Percentiles rank a stretch among this genome's conserved stretches.
phyloP scores from a whole-genome alignment of 2,329 filamentous ascomycete genomes.

The Zymoseptoria pseudotritici region DNA sequence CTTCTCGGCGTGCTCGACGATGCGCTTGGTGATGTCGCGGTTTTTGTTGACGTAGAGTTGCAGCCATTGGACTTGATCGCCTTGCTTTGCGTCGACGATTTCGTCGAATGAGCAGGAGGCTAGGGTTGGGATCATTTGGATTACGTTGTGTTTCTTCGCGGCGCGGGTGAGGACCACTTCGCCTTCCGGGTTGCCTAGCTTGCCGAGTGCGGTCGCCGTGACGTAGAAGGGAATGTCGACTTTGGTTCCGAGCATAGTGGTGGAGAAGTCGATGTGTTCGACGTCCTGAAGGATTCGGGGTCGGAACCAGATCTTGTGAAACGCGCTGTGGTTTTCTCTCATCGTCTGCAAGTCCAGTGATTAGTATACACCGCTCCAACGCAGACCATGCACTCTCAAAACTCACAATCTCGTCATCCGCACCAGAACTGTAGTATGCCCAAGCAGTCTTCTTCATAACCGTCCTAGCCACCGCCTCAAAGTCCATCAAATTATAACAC shows the following conservation, averaged over 20 bases:
- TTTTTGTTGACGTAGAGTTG: conserved; percentile 88
- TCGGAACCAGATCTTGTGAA: conserved; percentile 96
- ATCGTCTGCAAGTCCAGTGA: conserved; percentile 42
- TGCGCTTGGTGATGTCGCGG: conserved; percentile 78
- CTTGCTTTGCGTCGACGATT: conserved; percentile 75
- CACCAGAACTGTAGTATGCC: conserved; percentile 95
- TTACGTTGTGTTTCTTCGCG: conserved; percentile 75
- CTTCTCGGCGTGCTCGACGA: conserved; percentile 83
- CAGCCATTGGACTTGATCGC: conserved; percentile 86
- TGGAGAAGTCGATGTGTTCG: conserved; percentile 75
- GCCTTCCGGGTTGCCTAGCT: conserved; percentile 87
- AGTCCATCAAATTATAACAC: conserved; percentile 92
- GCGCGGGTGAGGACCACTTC: conserved; percentile 86
- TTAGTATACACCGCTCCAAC: neutral
- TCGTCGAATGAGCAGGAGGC: conserved; percentile 97
- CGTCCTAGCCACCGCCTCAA: conserved; percentile 81
- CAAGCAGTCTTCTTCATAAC: conserved; percentile 96
- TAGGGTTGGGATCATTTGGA: conserved; percentile 98
- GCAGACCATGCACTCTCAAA: neutral
- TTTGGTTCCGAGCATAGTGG: conserved; percentile 88
- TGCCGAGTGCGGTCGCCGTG: conserved; percentile 89
- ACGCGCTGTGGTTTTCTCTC: conserved; percentile 90
- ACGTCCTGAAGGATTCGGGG: conserved; percentile 85
- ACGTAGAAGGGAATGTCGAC: conserved; percentile 88
- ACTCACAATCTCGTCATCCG: conserved; percentile 77